Base-by-base conservation (phyloP, 1,139 yeast genomes). In the Geotrichum australiense region DNA sequence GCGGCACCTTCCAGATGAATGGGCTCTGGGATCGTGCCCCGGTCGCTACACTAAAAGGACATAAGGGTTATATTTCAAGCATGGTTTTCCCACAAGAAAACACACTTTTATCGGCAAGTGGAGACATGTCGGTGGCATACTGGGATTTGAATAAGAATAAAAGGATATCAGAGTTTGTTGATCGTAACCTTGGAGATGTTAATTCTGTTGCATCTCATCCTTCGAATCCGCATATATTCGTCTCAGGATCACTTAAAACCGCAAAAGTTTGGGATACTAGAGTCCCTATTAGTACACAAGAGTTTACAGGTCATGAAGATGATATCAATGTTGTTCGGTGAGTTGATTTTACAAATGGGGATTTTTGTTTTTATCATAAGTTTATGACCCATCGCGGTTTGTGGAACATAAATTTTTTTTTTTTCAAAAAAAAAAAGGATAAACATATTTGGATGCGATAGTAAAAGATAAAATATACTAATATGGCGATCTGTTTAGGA, bases 61-160 rank as follows among this genome's bases (percentile, higher is more conserved):
- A 87, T 59, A 70, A 78, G 11, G 93, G 94, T 29, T 87, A 87
- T 56, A 75, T 89, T 7, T 78, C 93, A 0, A 86, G 79, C 51
- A 71, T 86, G 48, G 78, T 76, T 37, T 89, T 85, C 53, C 50
- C 82, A 19, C 69, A 71, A 46, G 71, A 75, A 43, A 63, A 69
- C 6, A 68, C 69, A n/a, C 58, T 85, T 0, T 55, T 85, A 12
- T 83, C 94, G 0, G 73, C 80, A 1, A 79, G 91, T 38, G 96
- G 95, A 3, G 96, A 89, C 59, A 77, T 80, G 80, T 76, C 93
- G 1, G 74, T 87, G 53, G 71, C 75, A 2, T 60, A 79, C 45
- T 89, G 96, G 96, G 96, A 89, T 58, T 68, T 85, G 22, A 66
- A 70, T 22, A 74, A 74, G 49, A 80, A 84, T 0, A 65, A 65